These are phyloP conservation scores for Chernovozyma sophiae-reginae DNA, from an alignment of 1,139 yeast species.

Conservation along the genomic window DNA sequence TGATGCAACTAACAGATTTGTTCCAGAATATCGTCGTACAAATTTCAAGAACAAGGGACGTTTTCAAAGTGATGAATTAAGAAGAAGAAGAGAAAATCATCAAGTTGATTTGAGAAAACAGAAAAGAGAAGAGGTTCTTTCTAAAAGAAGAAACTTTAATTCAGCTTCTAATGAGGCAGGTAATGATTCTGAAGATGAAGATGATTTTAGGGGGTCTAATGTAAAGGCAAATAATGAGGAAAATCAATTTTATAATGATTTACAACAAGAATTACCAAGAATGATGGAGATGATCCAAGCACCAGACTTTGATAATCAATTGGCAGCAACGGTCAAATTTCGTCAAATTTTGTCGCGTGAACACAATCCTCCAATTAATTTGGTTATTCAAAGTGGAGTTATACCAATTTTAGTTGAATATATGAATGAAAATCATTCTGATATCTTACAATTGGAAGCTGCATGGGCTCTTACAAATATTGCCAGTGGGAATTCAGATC, in stretches of 20 bases:
- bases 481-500: slow-evolving; percentile 92
- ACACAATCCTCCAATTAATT: slow-evolving; percentile 95
- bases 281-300: slow-evolving; percentile 83
- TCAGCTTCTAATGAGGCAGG: slow-evolving; percentile 23
- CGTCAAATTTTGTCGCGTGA: slow-evolving; percentile 92
- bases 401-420: slow-evolving; percentile 87
- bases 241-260: slow-evolving; percentile 48
- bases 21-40: slow-evolving; percentile 97
- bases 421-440: slow-evolving; percentile 74
- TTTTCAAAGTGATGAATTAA: slow-evolving; percentile 91
- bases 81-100: slow-evolving; percentile 97
- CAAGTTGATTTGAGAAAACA: slow-evolving; percentile 96
- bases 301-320: slow-evolving; percentile 72
- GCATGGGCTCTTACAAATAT: slow-evolving; percentile 99
- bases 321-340: slow-evolving; percentile 87
- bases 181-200: slow-evolving; percentile 44
- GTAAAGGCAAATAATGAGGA: slow-evolving; percentile 32
- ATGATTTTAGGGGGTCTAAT: slow-evolving; percentile 21
- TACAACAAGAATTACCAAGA: slow-evolving; percentile 75
- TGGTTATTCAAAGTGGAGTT: slow-evolving; percentile 89
- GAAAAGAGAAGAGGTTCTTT: slow-evolving; percentile 89
- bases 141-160: slow-evolving; percentile 82
- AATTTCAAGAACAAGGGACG: slow-evolving; percentile 93
- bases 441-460: slow-evolving; percentile 91
- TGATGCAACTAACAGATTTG: slow-evolving; percentile 78